Evolutionary conservation across 2,329 filamentous ascomycete species (phyloP).

Genomic region (Colletotrichum navitas): DNA sequence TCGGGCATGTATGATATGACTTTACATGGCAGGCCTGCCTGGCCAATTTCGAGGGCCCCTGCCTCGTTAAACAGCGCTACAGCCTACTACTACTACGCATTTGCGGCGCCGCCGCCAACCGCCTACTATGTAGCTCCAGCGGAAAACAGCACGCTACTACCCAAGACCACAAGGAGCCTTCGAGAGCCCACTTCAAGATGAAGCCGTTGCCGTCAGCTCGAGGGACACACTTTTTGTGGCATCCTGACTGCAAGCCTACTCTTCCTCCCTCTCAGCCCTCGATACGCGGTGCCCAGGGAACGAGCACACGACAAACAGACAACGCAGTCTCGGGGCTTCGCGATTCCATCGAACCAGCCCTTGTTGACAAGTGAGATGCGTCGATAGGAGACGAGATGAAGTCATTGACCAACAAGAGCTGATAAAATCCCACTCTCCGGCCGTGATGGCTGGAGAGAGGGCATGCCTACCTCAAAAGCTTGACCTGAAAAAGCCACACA

Average conservation of each 20-base stretch:
- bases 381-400: background rate
- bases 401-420: background rate
- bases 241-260: background rate
- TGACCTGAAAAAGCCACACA: background rate
- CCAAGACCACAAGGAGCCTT: background rate
- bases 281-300: background rate
- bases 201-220: background rate
- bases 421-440: background rate
- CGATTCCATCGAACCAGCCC: background rate
- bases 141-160: background rate
- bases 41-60: conserved; percentile 10
- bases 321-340: background rate
- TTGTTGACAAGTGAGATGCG: background rate
- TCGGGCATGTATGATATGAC: conserved; percentile 27
- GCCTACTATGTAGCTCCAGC: conserved; percentile 7
- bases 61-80: background rate
- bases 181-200: background rate
- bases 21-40: conserved; percentile 13
- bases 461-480: background rate
- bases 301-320: background rate
- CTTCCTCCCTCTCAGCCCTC: background rate
- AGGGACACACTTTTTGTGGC: background rate
- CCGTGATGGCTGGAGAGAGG: background rate
- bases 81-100: background rate
- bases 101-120: conserved; percentile 8